Percentiles rank a stretch among this genome's conserved stretches.
Evolutionary conservation across 108 stramenopile genomes (phyloP).

Genomic region (Halocafeteria seosinensis): DNA sequence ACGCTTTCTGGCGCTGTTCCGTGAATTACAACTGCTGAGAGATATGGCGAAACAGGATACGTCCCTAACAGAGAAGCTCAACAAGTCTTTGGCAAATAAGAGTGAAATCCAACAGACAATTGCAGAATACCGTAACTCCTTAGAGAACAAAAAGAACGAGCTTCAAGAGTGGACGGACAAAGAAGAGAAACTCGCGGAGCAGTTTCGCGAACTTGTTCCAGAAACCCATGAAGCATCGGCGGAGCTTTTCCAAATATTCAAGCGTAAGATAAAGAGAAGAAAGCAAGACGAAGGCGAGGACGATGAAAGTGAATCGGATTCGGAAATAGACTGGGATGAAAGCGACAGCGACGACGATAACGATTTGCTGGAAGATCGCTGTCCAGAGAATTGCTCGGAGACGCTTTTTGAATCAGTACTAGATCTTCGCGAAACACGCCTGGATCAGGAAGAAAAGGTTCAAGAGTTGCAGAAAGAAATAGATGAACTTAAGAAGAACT

Average conservation of each 20-base stretch:
- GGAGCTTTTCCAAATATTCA: conserved; percentile 34
- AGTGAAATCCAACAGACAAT: conserved; percentile 24
- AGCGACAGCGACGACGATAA: conserved; percentile 37
- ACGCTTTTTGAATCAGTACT: conserved; percentile 36
- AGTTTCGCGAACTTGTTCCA: conserved; percentile 23
- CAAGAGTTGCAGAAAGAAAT: conserved; percentile 29
- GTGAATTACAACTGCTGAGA: conserved; percentile 33
- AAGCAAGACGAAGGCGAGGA: conserved; percentile 25
- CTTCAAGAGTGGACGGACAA: conserved; percentile 20
- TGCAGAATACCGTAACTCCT: conserved; percentile 9
- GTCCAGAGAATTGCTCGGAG: conserved; percentile 37
- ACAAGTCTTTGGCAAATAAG: conserved; percentile 27
- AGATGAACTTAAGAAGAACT: conserved; percentile 28
- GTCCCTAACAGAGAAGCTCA: conserved; percentile 28
- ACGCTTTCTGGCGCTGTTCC: conserved; percentile 23
- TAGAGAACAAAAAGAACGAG: conserved; percentile 24
- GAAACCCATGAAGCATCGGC: conserved; percentile 15
- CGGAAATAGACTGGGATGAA: conserved; percentile 21
- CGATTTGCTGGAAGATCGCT: conserved; percentile 39
- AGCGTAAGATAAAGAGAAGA: conserved; percentile 34
- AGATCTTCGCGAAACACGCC: conserved; percentile 40
- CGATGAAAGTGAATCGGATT: conserved; percentile 19
- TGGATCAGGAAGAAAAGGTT: conserved; percentile 37
- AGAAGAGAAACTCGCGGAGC: conserved; percentile 15
- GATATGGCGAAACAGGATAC: conserved; percentile 34